Evolutionary conservation across 352 stramenopile genomes (phyloP).

Genomic region (Saprolegnia parasitica): DNA sequence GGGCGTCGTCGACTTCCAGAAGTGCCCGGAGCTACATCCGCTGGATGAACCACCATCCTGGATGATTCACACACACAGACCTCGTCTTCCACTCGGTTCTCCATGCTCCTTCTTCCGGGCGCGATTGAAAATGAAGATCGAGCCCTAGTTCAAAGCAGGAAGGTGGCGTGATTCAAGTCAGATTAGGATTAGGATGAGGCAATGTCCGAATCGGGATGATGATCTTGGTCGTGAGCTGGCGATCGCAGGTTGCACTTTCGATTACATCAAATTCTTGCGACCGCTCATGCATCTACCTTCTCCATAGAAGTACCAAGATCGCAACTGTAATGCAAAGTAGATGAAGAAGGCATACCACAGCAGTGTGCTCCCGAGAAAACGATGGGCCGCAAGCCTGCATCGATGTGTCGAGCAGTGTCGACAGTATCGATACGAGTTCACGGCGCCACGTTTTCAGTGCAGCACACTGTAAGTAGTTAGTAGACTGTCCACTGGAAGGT

Average conservation of each 20-base stretch:
- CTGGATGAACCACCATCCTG: not conserved
- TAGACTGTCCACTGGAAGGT: no score
- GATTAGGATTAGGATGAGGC: not conserved
- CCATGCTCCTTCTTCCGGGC: not conserved
- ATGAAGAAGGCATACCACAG: not conserved
- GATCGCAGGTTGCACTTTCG: not conserved
- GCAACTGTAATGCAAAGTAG: no score
- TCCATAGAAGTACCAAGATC: no score
- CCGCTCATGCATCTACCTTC: no score
- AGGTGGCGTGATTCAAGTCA: not conserved
- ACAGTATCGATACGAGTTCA: no score
- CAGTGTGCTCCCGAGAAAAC: not conserved
- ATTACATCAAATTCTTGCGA: not conserved
- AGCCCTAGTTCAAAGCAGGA: no score
- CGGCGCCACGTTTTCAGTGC: no score
- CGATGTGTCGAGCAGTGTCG: no score
- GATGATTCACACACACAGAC: not conserved
- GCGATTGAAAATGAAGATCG: no score
- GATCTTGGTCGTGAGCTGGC: not conserved
- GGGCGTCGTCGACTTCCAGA: not conserved
- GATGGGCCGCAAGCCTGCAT: no score
- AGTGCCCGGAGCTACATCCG: not conserved
- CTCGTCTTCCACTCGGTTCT: not conserved
- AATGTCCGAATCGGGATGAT: not conserved
- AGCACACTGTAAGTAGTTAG: no score